Conservation (phyloP, 2,329 filamentous ascomycete species). For the Phyllosticta citribraziliensis region DNA sequence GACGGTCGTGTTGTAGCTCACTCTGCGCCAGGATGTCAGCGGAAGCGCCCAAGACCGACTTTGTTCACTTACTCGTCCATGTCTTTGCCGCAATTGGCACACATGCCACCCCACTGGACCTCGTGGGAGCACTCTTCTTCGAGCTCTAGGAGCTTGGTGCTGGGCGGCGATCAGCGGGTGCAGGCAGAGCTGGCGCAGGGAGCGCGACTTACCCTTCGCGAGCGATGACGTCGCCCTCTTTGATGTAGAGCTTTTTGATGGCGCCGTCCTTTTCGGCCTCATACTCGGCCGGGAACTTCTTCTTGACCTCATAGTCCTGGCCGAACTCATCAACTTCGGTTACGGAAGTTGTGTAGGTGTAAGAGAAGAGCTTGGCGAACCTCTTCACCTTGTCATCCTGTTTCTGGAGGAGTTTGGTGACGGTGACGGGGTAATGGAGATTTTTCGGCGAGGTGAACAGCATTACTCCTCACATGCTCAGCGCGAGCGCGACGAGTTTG, state of each 20-base stretch:
- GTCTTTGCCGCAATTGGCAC: constrained; percentile 86
- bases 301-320: constrained; percentile 59
- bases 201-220: constrained; percentile 5
- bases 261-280: constrained; percentile 76
- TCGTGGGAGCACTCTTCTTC: constrained; percentile 89
- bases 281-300: constrained; percentile 67
- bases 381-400: constrained; percentile 66
- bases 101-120: constrained; percentile 83
- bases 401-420: constrained; percentile 72
- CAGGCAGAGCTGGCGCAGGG: neutral
- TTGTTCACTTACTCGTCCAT: constrained; percentile 62
- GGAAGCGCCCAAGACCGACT: neutral
- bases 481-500: constrained; percentile 12
- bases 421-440: constrained; percentile 87
- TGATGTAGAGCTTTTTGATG: constrained; percentile 66
- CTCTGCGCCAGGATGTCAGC: constrained; percentile 25
- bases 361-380: constrained; percentile 72
- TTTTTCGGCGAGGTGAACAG: constrained; percentile 38
- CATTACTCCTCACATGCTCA: constrained; percentile 31
- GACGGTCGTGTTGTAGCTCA: constrained; percentile 71
- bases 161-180: constrained; percentile 20
- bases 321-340: constrained; percentile 60
- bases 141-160: constrained; percentile 57
- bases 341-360: constrained; percentile 70
- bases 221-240: constrained; percentile 46